Conservation (phyloP, 2,329 filamentous ascomycete genomes). For the Rosellinia necatrix region DNA sequence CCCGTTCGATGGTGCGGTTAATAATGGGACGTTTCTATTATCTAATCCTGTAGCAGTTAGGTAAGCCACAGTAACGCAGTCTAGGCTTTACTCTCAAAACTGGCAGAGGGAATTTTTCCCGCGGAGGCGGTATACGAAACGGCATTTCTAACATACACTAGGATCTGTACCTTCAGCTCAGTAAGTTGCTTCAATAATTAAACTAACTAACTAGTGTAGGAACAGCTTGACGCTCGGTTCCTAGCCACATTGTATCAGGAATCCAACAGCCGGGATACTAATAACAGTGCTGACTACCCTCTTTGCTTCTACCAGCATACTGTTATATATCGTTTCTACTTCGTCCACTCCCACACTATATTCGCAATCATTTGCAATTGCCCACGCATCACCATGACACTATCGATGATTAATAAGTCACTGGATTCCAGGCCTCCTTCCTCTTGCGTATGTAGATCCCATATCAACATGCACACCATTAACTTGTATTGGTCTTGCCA, state of each 20-base stretch:
- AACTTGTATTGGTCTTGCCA: background rate
- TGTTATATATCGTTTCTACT: too few relatives aligned
- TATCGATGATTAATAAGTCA: background rate
- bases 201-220: background rate
- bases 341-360: background rate
- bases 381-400: background rate
- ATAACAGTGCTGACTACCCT: background rate
- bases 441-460: background rate
- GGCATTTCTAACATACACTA: conserved; percentile 3
- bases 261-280: background rate
- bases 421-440: background rate
- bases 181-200: background rate
- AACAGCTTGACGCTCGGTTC: background rate
- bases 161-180: background rate
- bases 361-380: background rate
- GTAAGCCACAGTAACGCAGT: background rate
- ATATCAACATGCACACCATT: background rate
- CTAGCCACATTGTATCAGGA: background rate
- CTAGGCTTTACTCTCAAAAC: background rate
- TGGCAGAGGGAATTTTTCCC: background rate
- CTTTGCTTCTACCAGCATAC: background rate
- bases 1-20: background rate
- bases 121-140: background rate
- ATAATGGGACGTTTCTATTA: conserved; percentile 3
- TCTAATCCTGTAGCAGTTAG: background rate